Conservation (phyloP, 345 rosid species). For the Cardamine resedifolia region DNA sequence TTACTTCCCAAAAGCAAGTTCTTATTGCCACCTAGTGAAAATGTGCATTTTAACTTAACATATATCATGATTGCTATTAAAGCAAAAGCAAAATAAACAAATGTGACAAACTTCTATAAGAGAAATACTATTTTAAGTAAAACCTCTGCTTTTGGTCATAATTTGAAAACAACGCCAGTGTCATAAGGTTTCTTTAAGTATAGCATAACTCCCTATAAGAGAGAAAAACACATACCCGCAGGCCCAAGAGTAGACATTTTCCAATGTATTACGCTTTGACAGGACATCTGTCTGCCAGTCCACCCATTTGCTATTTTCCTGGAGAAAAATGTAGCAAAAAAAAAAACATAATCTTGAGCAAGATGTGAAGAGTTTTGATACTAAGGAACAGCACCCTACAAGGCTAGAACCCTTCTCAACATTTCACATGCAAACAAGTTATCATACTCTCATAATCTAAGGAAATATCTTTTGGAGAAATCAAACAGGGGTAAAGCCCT, state of each 20-base stretch:
- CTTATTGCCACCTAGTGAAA: slow-evolving; percentile 9
- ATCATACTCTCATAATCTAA: too few species aligned
- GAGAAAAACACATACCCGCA: slow-evolving; percentile 66
- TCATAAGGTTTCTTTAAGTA: slow-evolving; percentile 8
- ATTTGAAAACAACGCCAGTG: background rate
- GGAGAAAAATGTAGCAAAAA: slow-evolving; percentile 30
- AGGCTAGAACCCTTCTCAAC: background rate
- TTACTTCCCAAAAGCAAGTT: slow-evolving; percentile 14
- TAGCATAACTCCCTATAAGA: background rate
- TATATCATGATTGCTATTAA: slow-evolving; percentile 7
- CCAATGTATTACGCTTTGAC: slow-evolving; percentile 74
- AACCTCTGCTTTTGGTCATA: slow-evolving; percentile 5
- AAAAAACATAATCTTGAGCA: background rate
- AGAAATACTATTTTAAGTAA: slow-evolving; percentile 11
- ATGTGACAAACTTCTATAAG: slow-evolving; percentile 2
- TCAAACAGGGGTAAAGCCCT: slow-evolving; percentile 2
- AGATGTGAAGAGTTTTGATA: slow-evolving; percentile 6
- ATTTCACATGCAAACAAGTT: slow-evolving; percentile 16
- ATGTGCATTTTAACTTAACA: slow-evolving; percentile 6
- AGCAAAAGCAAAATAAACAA: slow-evolving; percentile 15
- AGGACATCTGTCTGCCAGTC: slow-evolving; percentile 74
- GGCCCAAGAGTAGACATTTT: slow-evolving; percentile 84
- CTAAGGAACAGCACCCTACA: slow-evolving; percentile 2
- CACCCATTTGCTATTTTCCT: slow-evolving; percentile 73
- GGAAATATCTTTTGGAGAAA: slow-evolving; percentile 6